phyloP scores from a whole-genome alignment of 805 yeast genomes.

The Pichia manshurica region DNA sequence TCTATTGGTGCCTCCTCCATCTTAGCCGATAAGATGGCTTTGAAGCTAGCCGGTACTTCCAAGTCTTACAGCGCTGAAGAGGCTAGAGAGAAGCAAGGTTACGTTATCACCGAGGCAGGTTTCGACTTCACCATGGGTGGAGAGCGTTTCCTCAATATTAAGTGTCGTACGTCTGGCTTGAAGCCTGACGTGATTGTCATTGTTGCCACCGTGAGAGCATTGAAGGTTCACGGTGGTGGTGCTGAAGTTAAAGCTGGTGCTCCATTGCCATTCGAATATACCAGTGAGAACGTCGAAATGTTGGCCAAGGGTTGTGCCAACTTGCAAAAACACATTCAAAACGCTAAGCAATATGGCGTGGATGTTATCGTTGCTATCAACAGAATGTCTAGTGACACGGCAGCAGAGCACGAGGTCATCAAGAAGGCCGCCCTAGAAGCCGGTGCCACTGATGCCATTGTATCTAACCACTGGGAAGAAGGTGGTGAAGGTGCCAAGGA shows the following conservation, averaged over 20 bases:
- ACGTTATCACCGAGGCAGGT: constrained; percentile 96
- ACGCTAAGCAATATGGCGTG: constrained; percentile 76
- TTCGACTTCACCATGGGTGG: constrained; percentile 99
- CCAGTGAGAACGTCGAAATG: constrained; percentile 72
- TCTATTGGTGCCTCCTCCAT: constrained; percentile 96
- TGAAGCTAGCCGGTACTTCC: constrained; percentile 76
- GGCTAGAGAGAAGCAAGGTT: constrained; percentile 52
- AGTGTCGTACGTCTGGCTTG: constrained; percentile 87
- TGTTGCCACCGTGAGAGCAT: constrained; percentile 95
- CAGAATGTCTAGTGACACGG: constrained; percentile 76
- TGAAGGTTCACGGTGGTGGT: constrained; percentile 95
- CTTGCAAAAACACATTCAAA: constrained; percentile 82
- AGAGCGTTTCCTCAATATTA: constrained; percentile 92
- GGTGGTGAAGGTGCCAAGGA: constrained; percentile 90
- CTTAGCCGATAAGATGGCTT: constrained; percentile 86
- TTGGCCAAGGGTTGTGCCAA: constrained; percentile 79
- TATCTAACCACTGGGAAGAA: constrained; percentile 90
- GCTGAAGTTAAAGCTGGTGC: constrained; percentile 95
- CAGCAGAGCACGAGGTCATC: constrained; percentile 72
- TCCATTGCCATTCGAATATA: constrained; percentile 75
- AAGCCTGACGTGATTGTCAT: constrained; percentile 86
- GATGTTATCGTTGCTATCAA: constrained; percentile 96
- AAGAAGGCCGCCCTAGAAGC: constrained; percentile 76
- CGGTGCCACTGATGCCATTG: constrained; percentile 91
- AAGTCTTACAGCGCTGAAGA: constrained; percentile 33